These are phyloP conservation scores for Macadamia tetraphylla DNA, from an alignment of 164 flowering plant species.

Conservation along the genomic window DNA sequence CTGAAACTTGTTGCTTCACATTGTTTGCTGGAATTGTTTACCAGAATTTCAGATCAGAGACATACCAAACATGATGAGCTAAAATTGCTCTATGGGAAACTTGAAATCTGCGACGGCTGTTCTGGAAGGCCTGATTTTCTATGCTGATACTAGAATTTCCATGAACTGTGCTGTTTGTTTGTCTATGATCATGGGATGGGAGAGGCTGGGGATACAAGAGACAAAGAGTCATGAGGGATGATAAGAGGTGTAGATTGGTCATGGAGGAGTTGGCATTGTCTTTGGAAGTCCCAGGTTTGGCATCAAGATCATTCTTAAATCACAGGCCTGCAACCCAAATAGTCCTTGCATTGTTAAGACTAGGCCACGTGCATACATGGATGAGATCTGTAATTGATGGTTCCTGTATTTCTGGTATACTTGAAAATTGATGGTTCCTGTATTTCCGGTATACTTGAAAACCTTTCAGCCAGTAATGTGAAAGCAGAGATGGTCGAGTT, in stretches of 20 bases:
- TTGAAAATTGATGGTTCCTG: conserved; percentile 58
- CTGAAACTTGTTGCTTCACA: conserved; percentile 73
- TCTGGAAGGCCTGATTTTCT: conserved; percentile 62
- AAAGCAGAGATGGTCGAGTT: conserved; percentile 50
- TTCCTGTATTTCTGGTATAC: conserved; percentile 52
- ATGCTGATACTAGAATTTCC: conserved; percentile 57
- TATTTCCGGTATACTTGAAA: conserved; percentile 52
- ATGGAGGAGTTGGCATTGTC: conserved; percentile 75
- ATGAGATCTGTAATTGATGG: conserved; percentile 56
- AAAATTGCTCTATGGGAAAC: conserved; percentile 33
- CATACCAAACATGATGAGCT: conserved; percentile 21
- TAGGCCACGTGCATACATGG: conserved; percentile 53
- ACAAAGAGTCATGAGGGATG: conserved; percentile 15
- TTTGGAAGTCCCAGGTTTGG: conserved; percentile 58
- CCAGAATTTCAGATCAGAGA: conserved; percentile 41
- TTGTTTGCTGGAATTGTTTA: conserved; percentile 62
- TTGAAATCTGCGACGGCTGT: conserved; percentile 52
- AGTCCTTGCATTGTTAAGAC: conserved; percentile 55
- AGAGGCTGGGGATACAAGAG: conserved; percentile 29
- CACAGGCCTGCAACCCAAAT: conserved; percentile 62
- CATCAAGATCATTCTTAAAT: conserved; percentile 44
- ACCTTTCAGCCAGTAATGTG: conserved; percentile 48
- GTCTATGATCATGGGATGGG: conserved; percentile 58
- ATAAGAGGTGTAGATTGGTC: conserved; percentile 68
- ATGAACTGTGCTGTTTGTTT: conserved; percentile 62